Evolutionary conservation across 192 early-diverging fungal species (phyloP), one percentile per base, ranked within the genome.

Genomic region (Coemansia sp.): DNA sequence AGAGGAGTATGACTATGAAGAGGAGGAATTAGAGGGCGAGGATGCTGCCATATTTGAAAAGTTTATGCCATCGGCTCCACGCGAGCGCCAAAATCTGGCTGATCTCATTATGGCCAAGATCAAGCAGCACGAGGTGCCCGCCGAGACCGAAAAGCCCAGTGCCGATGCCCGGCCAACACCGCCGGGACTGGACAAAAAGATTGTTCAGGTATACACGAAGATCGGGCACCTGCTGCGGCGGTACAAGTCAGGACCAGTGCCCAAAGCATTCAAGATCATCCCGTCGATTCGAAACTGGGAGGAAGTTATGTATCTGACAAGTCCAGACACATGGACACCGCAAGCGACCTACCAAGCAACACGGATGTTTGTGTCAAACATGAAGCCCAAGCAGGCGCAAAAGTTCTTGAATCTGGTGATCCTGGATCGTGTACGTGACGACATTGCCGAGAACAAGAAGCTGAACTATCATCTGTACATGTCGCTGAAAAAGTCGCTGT

Each of bases 231-330:
- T 98, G 42, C 69, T 98, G 53, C 86, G 83, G 42, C 85, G 97
- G 17, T 97, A 99, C 85, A 90, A 90, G 56, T 94, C 92, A 14
- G 95, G 95, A 21, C 87, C 87, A 64, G 82, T 97, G 40, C 97
- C 97, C 48, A 97, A 99, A 76, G 90, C 93, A 14, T 99, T 99
- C 86, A 99, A 99, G 80, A 96, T 99, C 53, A 92, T 97, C 41
- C 94, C 96, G 5, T 88, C 90, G 5, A 82, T 99, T 39, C 78
- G 83, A 37, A 91, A 99, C 81, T 99, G 96, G 96, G 94, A 99
- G 69, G 92, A 99, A 65, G 84, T 99, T 32, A 67, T 99, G 55
- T 93, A 89, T 63, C 76, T 97, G 38, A 99, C 96, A 3, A 80
- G 78, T 16, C 96, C 96, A 0, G 87, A 89, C 28, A 81, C 84